phyloP scores from a whole-genome alignment of 768 basidiomycete genomes.

The Macrolepiota fuliginosa region DNA sequence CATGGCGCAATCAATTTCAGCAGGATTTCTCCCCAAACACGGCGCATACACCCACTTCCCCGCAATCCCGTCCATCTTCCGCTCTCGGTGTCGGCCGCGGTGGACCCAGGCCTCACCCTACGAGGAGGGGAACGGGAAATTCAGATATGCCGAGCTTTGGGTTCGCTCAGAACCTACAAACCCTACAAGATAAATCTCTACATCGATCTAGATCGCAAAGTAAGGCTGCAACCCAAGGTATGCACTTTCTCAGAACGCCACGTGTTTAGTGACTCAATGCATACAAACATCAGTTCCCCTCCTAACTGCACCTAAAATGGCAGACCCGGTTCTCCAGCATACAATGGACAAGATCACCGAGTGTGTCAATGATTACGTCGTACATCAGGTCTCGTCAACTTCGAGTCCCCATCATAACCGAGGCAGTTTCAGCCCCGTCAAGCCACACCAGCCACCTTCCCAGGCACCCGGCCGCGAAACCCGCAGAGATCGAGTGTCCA shows the following conservation, averaged over 20 bases:
- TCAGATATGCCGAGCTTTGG: constrained; percentile 15
- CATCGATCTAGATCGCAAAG: background rate
- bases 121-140: constrained; percentile 32
- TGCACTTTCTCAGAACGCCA: background rate
- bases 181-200: constrained; percentile 15
- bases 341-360: constrained; percentile 45
- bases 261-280: background rate
- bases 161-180: constrained; percentile 24
- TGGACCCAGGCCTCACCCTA: constrained; percentile 29
- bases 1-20: constrained; percentile 20
- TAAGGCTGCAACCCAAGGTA: background rate
- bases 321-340: constrained; percentile 37
- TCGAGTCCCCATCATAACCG: background rate
- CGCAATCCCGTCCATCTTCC: constrained; percentile 20
- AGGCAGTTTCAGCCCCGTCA: background rate
- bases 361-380: constrained; percentile 33
- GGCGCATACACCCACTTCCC: constrained; percentile 14
- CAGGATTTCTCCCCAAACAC: constrained; percentile 1
- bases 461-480: background rate
- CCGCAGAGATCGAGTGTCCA: background rate
- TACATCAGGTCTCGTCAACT: background rate
- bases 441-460: background rate
- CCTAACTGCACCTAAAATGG: constrained; percentile 39
- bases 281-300: constrained; percentile 28
- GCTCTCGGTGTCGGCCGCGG: constrained; percentile 21